Percentiles rank a stretch among this genome's conserved stretches.
Conservation (phyloP, 2,329 filamentous ascomycete genomes). For the Ophidiomyces ophidiicola region DNA sequence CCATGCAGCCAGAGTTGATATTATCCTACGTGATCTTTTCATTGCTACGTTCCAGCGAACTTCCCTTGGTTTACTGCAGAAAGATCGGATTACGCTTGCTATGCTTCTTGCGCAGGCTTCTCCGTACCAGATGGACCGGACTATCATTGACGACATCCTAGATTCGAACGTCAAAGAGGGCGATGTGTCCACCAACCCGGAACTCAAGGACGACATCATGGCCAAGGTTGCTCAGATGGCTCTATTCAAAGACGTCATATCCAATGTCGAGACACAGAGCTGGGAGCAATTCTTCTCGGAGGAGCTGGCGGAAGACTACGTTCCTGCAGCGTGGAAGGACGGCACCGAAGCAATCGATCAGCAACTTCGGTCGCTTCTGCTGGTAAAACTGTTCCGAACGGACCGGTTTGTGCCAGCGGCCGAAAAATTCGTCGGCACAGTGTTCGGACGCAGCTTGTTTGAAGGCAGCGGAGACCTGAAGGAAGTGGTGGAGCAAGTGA, state of each 20-base stretch:
- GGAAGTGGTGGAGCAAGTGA: slow-evolving; percentile 72
- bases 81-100: slow-evolving; percentile 83
- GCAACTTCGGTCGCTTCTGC: slow-evolving; percentile 67
- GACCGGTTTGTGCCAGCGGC: slow-evolving; percentile 89
- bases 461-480: slow-evolving; percentile 77
- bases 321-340: slow-evolving; percentile 64
- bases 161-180: slow-evolving; percentile 63
- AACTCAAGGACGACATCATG: slow-evolving; percentile 56
- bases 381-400: slow-evolving; percentile 89
- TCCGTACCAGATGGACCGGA: slow-evolving; percentile 92
- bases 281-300: slow-evolving; percentile 78
- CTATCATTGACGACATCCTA: slow-evolving; percentile 72
- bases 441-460: slow-evolving; percentile 73
- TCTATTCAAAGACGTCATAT: slow-evolving; percentile 60
- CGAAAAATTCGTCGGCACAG: slow-evolving; percentile 74
- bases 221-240: slow-evolving; percentile 55
- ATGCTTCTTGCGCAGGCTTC: slow-evolving; percentile 91
- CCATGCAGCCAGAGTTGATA: slow-evolving; percentile 67
- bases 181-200: slow-evolving; percentile 60
- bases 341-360: slow-evolving; percentile 56
- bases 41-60: slow-evolving; percentile 85
- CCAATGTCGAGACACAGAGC: slow-evolving; percentile 46
- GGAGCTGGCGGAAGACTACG: slow-evolving; percentile 72
- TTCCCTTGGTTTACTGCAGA: slow-evolving; percentile 83
- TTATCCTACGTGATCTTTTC: slow-evolving; percentile 85